Conservation (phyloP, 495 filamentous ascomycete species). For the Pseudevernia furfuracea region DNA sequence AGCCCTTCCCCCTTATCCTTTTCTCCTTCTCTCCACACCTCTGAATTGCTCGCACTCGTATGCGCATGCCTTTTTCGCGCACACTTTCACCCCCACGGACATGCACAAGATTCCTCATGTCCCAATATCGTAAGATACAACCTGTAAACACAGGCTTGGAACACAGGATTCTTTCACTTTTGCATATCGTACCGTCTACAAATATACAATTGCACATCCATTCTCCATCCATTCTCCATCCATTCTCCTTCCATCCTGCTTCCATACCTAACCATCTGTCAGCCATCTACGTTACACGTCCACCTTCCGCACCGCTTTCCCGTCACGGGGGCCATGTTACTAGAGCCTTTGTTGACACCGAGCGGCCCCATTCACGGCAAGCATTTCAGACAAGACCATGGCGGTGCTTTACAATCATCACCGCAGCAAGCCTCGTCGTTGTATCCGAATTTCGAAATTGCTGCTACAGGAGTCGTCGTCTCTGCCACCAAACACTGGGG, state of each 20-base stretch:
- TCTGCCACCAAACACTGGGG: neutral
- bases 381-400: neutral
- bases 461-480: neutral
- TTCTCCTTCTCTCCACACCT: neutral
- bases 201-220: no score
- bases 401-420: neutral
- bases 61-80: no score
- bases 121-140: no score
- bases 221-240: no score
- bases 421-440: neutral
- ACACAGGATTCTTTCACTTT: no score
- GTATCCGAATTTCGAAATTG: neutral
- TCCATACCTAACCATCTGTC: neutral
- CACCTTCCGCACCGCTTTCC: neutral
- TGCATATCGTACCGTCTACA: no score
- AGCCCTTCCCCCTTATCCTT: neutral
- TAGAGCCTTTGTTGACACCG: neutral
- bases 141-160: no score
- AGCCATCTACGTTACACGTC: neutral
- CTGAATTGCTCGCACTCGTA: no score
- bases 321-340: neutral
- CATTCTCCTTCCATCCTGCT: neutral
- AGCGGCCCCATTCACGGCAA: neutral
- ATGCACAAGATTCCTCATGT: no score
- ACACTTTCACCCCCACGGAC: no score